Conservation (phyloP, 441 rosid species). For the Croton laevigatus region DNA sequence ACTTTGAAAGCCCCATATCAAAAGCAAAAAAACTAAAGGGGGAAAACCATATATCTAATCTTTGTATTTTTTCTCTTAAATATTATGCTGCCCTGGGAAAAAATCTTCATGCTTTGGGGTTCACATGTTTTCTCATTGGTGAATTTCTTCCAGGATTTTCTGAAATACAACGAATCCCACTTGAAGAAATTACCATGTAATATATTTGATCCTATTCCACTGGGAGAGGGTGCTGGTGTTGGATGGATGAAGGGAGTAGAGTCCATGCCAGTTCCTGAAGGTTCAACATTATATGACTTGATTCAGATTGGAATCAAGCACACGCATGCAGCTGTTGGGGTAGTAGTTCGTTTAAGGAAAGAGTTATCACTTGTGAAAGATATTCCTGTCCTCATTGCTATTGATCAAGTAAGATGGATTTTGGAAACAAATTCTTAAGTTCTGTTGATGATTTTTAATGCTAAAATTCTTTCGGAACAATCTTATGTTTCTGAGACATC, state of each 20-base stretch:
- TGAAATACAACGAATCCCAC: conserved; percentile 58
- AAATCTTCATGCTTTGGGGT: neutral
- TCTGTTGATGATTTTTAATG: neutral
- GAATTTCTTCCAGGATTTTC: conserved; percentile 54
- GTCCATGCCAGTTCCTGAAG: conserved; percentile 59
- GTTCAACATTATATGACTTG: conserved; percentile 71
- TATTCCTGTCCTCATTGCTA: conserved; percentile 82
- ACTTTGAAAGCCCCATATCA: neutral
- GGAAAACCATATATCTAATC: neutral
- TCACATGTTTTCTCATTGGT: conserved; percentile 18
- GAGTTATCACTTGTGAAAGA: conserved; percentile 88
- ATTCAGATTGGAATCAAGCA: conserved; percentile 77
- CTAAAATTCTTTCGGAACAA: neutral
- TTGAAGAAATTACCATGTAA: conserved; percentile 67
- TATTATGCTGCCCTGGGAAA: neutral
- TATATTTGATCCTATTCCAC: conserved; percentile 64
- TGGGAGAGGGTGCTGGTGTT: conserved; percentile 94
- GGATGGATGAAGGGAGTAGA: conserved; percentile 82
- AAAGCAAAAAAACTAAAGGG: neutral
- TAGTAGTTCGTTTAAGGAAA: conserved; percentile 72
- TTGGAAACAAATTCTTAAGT: neutral
- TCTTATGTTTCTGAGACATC: neutral
- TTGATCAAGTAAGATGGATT: conserved; percentile 72
- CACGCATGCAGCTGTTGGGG: conserved; percentile 87
- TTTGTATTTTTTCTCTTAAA: neutral